Conservation (phyloP, 352 stramenopile genomes). For the Plasmopara viticola region DNA sequence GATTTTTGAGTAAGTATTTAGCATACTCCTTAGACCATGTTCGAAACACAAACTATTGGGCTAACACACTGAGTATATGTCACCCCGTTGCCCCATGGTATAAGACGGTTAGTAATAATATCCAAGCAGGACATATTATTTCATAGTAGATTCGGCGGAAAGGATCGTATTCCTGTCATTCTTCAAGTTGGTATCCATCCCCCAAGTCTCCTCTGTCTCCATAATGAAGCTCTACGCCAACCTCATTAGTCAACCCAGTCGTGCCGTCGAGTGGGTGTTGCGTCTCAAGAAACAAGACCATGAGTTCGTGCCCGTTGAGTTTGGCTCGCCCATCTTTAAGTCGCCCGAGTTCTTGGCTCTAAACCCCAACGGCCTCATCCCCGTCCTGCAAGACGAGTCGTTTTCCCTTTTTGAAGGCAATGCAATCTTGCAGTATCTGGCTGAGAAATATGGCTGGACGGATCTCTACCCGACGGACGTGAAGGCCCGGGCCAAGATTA, state of each 20-base stretch:
- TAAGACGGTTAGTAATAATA: too few species aligned
- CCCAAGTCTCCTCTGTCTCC: constrained; percentile 12
- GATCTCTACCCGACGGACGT: constrained; percentile 44
- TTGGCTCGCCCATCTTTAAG: constrained; percentile 24
- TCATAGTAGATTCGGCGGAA: constrained; percentile 2
- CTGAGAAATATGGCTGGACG: constrained; percentile 38
- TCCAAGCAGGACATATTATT: too few species aligned
- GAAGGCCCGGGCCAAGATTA: constrained; percentile 44
- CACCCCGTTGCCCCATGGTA: too few species aligned
- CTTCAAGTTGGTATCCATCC: constrained; percentile 8
- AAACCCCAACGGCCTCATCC: constrained; percentile 34
- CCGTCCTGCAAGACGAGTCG: constrained; percentile 29
- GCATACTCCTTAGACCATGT: too few species aligned
- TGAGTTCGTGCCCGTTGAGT: constrained; percentile 21
- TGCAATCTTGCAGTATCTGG: constrained; percentile 48
- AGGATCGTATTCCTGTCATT: constrained; percentile 12
- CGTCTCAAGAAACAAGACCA: constrained; percentile 33
- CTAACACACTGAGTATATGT: too few species aligned
- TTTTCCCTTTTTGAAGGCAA: constrained; percentile 34
- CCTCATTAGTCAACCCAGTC: constrained; percentile 31
- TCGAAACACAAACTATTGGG: too few species aligned
- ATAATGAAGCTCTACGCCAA: constrained; percentile 40
- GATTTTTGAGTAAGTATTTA: too few species aligned
- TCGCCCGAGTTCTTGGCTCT: constrained; percentile 26
- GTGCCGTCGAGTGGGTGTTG: constrained; percentile 31